These are phyloP conservation scores for Solanum dulcamara DNA, from an alignment of 257 asterid species.

Conservation along the genomic window DNA sequence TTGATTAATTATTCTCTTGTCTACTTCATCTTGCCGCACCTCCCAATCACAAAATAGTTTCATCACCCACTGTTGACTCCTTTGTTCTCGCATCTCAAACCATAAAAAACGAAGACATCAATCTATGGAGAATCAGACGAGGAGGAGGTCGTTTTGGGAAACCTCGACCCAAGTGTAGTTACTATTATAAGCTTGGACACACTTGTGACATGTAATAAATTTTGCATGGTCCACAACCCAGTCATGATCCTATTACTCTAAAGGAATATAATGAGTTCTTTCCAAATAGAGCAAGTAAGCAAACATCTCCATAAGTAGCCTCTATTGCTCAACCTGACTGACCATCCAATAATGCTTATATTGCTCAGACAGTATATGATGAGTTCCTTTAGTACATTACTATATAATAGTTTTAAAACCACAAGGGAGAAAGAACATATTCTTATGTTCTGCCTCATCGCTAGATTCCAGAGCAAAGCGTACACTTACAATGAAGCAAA, in stretches of 20 bases:
- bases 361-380: background rate
- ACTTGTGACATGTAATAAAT: background rate
- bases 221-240: background rate
- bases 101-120: background rate
- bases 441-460: background rate
- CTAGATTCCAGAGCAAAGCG: background rate
- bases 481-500: background rate
- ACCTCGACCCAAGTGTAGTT: background rate
- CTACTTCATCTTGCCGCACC: background rate
- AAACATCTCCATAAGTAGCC: background rate
- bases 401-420: background rate
- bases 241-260: background rate
- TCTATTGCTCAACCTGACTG: background rate
- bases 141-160: background rate
- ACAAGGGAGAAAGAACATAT: background rate
- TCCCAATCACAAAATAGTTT: background rate
- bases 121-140: background rate
- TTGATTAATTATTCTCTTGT: background rate
- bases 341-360: background rate
- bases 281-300: background rate
- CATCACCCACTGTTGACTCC: background rate
- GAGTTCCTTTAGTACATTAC: background rate
- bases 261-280: background rate
- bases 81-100: background rate
- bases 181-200: background rate